phyloP scores from a whole-genome alignment of 768 basidiomycete genomes.

The Agaricus subrufescens region DNA sequence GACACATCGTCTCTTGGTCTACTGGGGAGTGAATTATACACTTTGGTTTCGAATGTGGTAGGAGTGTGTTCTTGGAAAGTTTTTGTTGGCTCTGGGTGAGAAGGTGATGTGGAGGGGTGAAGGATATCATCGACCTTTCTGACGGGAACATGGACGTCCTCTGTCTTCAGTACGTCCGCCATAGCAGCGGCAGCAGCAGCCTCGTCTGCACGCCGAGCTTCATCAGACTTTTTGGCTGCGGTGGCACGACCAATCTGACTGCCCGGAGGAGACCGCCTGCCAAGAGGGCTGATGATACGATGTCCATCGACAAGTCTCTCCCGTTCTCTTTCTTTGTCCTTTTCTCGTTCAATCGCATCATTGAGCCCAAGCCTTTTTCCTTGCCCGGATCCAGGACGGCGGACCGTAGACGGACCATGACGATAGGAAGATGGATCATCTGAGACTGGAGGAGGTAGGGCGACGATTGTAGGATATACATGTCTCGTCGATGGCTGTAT shows the following conservation, averaged over 20 bases:
- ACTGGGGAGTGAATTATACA: neutral
- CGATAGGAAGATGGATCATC: neutral
- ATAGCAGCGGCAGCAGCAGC: conserved; percentile 7
- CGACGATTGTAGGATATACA: neutral
- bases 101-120: neutral
- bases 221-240: conserved; percentile 41
- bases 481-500: neutral
- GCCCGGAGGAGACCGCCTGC: conserved; percentile 45
- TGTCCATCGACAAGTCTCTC: conserved; percentile 15
- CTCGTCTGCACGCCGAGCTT: conserved; percentile 13
- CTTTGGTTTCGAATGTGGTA: neutral
- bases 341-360: conserved; percentile 5
- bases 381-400: conserved; percentile 5
- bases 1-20: neutral
- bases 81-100: neutral
- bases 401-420: neutral
- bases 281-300: conserved; percentile 25
- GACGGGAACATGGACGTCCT: neutral
- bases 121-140: neutral
- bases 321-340: conserved; percentile 4
- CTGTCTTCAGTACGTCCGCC: conserved; percentile 1
- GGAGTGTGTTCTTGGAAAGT: neutral
- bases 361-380: conserved; percentile 1
- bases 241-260: conserved; percentile 41
- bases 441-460: conserved; percentile 5